Evolutionary conservation across 179 eudicot genomes (phyloP).

Genomic region (Spergularia azorica): DNA sequence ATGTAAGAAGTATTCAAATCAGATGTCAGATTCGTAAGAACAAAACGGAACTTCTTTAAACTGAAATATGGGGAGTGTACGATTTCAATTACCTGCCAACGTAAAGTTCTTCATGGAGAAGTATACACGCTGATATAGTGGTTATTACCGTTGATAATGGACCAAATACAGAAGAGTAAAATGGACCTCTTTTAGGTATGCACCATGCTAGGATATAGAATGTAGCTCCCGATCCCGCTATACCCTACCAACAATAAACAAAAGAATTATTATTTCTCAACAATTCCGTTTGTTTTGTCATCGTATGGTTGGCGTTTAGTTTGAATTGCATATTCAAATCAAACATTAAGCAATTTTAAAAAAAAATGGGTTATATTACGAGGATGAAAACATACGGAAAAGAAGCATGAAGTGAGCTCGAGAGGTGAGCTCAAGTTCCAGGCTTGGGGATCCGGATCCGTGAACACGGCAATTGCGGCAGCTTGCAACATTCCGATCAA

Average conservation of each 20-base stretch:
- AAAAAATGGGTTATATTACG: too few relatives aligned
- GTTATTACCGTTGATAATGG: slow-evolving; percentile 55
- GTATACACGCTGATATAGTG: slow-evolving; percentile 40
- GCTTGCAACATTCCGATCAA: slow-evolving; percentile 57
- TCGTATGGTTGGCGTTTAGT: too few relatives aligned
- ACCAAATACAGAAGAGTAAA: slow-evolving; percentile 60
- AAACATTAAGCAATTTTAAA: not conserved
- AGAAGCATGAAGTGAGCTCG: slow-evolving; percentile 38
- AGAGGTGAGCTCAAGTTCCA: slow-evolving; percentile 51
- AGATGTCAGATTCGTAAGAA: too few relatives aligned
- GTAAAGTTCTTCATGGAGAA: slow-evolving; percentile 49
- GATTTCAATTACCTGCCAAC: slow-evolving; percentile 44
- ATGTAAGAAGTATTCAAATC: too few relatives aligned
- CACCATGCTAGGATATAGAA: slow-evolving; percentile 68
- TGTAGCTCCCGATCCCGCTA: slow-evolving; percentile 33
- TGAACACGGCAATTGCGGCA: slow-evolving; percentile 41
- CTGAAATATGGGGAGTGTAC: too few relatives aligned
- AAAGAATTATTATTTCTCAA: too few relatives aligned
- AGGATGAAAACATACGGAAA: slow-evolving; percentile 31
- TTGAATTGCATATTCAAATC: too few relatives aligned
- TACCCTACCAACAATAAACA: slow-evolving; percentile 8
- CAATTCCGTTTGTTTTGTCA: too few relatives aligned
- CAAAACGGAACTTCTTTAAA: too few relatives aligned
- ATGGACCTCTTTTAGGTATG: slow-evolving; percentile 55
- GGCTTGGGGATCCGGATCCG: slow-evolving; percentile 30